Base-by-base conservation (phyloP, 768 basidiomycete species). In the Boletus eberwhitei region DNA sequence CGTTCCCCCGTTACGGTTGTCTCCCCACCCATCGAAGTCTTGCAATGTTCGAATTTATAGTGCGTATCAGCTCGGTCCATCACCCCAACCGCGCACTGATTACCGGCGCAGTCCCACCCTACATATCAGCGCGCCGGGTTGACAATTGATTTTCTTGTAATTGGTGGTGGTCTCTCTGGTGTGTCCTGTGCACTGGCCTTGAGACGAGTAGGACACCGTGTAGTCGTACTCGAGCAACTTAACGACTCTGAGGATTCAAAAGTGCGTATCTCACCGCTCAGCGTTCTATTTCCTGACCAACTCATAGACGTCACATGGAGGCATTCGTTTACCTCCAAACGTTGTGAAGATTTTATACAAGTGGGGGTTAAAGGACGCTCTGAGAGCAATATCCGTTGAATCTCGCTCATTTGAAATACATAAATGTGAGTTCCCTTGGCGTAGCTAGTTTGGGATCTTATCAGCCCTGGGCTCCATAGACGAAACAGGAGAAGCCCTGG, bases 141-240 rank as follows among this genome's bases (percentile, higher is more conserved):
- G 39, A 19, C 54, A 19, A 53, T 68, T 19, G 71, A 80, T 47
- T 76, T 81, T 53, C 54, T 79, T 19, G 70, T 82, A 37, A 71
- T 82, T 26, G 81, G 81, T 47, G 81, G 76, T 40, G 78, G 79
- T 16, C 74, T 86, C 14, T 74, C 79, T 37, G 86, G 85, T 11
- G 70, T 85, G 45, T 77, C 84, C 4, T 71, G 77, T 35, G 85
- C 85, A 5, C 79, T 77, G 59, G 73, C 79, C 16, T 73, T 87
- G 39, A 75, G 75, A 42, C 77, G 75, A 59, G 78, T 78, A 7
- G 85, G 86, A 7, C 86, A 87, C 68, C 69, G 73, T 32, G 85
- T 86, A n/a, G 70, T 77, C 2, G 76, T 87, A 3, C 65, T 86
- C 21, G 85, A 87, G 63, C 71, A 75, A 54, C 69, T 66, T 17